These are phyloP conservation scores for Kwoniella europaea DNA, from an alignment of 768 basidiomycete species.

Conservation along the genomic window DNA sequence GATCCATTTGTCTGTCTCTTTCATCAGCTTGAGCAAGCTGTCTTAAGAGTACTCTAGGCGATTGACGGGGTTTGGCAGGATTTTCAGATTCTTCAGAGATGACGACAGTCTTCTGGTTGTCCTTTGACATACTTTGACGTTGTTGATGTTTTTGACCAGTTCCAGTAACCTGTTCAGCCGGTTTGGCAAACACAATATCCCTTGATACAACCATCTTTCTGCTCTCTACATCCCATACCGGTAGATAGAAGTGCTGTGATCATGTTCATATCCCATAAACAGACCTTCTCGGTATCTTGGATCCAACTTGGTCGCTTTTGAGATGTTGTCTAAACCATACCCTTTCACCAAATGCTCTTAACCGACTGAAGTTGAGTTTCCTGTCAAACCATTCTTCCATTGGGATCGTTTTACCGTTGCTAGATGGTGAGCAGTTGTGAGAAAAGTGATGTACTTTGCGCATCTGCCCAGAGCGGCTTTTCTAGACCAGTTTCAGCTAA, in stretches of 20 bases:
- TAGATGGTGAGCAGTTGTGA: conserved; percentile 16
- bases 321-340: conserved; percentile 2
- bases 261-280: conserved; percentile 8
- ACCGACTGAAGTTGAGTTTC: conserved; percentile 15
- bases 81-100: not conserved
- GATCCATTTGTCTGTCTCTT: not conserved
- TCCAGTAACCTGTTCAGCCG: not conserved
- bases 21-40: conserved; percentile 8
- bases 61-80: not conserved
- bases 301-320: conserved; percentile 8
- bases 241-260: not conserved
- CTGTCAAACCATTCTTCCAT: conserved; percentile 13
- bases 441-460: conserved; percentile 21
- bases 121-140: not conserved
- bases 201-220: conserved; percentile 12
- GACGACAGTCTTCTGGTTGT: not conserved
- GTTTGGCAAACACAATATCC: conserved; percentile 1
- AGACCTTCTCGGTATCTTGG: conserved; percentile 2
- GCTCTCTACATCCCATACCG: conserved; percentile 1
- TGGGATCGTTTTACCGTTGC: conserved; percentile 2
- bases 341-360: conserved; percentile 6
- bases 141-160: not conserved
- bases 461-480: conserved; percentile 28
- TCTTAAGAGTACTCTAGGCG: not conserved
- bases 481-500: conserved; percentile 17